These are phyloP conservation scores for Sarcomyxa edulis DNA, from an alignment of 768 basidiomycete species.

Conservation along the genomic window DNA sequence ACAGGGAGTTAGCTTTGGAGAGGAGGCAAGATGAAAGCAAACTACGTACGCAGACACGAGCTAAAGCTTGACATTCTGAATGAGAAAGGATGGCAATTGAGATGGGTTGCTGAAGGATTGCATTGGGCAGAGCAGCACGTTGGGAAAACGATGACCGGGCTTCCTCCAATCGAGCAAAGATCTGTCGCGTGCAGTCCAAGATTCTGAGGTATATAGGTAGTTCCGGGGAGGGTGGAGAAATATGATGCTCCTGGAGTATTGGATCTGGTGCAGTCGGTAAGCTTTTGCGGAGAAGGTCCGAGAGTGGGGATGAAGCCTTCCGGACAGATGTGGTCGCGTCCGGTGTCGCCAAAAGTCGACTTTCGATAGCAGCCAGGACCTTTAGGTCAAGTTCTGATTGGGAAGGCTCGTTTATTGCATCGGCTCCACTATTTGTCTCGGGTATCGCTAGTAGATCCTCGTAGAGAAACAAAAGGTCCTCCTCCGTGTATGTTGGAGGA, in stretches of 20 bases:
- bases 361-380: slow-evolving; percentile 27
- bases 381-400: slow-evolving; percentile 27
- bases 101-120: no score
- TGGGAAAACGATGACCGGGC: slow-evolving; percentile 3
- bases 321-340: slow-evolving; percentile 3
- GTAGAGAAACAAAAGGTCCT: slow-evolving; percentile 35
- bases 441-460: slow-evolving; percentile 36
- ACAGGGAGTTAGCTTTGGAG: no score
- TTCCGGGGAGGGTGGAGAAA: slow-evolving; percentile 1
- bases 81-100: slow-evolving; percentile 43
- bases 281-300: slow-evolving; percentile 4
- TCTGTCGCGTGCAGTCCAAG: not conserved
- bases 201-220: slow-evolving; percentile 3
- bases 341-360: slow-evolving; percentile 24
- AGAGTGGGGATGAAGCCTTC: slow-evolving; percentile 7
- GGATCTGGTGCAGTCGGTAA: slow-evolving; percentile 12
- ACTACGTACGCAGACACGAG: slow-evolving; percentile 43
- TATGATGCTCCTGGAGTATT: slow-evolving; percentile 12
- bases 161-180: slow-evolving; percentile 2
- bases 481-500: slow-evolving; percentile 33
- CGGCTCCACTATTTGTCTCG: slow-evolving; percentile 6
- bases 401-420: not conserved
- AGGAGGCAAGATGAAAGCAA: no score
- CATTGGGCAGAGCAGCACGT: no score
- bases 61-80: slow-evolving; percentile 49